Evolutionary conservation across 2,329 filamentous ascomycete species (phyloP).

Genomic region (Botryosphaeria dothidea): DNA sequence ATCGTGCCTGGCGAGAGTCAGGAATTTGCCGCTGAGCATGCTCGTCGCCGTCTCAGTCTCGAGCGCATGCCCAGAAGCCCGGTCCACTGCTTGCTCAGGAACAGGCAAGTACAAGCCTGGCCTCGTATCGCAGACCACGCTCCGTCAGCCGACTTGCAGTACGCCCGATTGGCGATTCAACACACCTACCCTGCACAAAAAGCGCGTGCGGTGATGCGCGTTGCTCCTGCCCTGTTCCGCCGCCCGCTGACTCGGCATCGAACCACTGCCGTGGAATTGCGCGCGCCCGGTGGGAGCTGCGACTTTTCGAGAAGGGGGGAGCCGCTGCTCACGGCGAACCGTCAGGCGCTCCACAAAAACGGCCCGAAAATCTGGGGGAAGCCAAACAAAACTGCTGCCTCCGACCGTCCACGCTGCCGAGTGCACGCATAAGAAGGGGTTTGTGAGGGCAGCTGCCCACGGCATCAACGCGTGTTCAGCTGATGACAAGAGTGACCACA

Average conservation of each 20-base stretch:
- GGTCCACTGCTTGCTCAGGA: neutral
- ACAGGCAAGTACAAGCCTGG: neutral
- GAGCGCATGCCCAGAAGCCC: neutral
- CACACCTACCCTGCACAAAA: neutral
- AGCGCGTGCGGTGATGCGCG: neutral
- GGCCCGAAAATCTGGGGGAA: slow-evolving; percentile 2
- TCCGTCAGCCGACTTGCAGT: neutral
- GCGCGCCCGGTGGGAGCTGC: neutral
- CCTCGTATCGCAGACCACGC: neutral
- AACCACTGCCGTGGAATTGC: neutral
- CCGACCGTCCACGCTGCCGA: neutral
- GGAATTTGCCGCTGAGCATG: neutral
- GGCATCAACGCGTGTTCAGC: neutral
- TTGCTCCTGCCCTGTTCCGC: neutral
- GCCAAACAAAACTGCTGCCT: neutral
- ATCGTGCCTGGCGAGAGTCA: neutral
- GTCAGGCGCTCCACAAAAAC: slow-evolving; percentile 1
- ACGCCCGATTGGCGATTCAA: neutral
- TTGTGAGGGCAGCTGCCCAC: neutral
- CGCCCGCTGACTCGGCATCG: slow-evolving; percentile 12
- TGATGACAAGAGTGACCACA: neutral
- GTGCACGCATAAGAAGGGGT: neutral
- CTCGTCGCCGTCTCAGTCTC: neutral
- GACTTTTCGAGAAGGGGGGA: neutral
- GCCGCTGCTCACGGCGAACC: neutral